Percentiles rank a stretch among this genome's conserved stretches.
phyloP scores from a whole-genome alignment of 306 rosid species.

The Myrica gale region DNA sequence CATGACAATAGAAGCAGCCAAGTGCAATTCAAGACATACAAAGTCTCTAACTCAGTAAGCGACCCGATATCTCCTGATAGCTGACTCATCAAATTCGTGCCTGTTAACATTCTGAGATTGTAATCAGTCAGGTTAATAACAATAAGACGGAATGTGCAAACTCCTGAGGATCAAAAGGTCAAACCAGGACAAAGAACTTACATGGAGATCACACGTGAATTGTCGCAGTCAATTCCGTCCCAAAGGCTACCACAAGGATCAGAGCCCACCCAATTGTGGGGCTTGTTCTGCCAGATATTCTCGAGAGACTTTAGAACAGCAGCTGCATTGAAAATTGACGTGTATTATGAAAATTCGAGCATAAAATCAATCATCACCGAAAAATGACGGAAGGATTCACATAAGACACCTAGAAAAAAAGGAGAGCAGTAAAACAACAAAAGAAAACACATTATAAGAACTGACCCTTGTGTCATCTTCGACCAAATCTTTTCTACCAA shows the following conservation, averaged over 20 bases:
- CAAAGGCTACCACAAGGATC: slow-evolving; percentile 44
- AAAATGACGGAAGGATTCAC: background rate
- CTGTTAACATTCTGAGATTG: background rate
- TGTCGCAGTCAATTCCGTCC: slow-evolving; percentile 42
- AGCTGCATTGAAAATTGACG: slow-evolving; percentile 28
- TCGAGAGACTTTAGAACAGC: slow-evolving; percentile 16
- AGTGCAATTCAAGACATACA: background rate
- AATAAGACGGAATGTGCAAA: background rate
- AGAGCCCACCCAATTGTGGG: slow-evolving; percentile 35
- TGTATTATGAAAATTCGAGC: too few species aligned
- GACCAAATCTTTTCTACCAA: background rate
- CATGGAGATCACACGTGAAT: slow-evolving; percentile 35
- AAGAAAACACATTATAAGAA: background rate
- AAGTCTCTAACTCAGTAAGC: background rate
- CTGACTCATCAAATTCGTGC: background rate
- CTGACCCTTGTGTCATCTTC: background rate
- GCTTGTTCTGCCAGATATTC: slow-evolving; percentile 24
- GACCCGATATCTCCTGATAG: slow-evolving; percentile 1
- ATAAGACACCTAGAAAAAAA: background rate
- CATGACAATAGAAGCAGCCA: background rate
- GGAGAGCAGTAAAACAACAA: background rate
- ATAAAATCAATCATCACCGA: background rate
- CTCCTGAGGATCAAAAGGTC: background rate
- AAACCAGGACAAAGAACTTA: slow-evolving; percentile 1
- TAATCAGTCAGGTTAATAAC: background rate